Conservation (phyloP, 257 asterid species). For the Parsonsia alboflavescens region DNA sequence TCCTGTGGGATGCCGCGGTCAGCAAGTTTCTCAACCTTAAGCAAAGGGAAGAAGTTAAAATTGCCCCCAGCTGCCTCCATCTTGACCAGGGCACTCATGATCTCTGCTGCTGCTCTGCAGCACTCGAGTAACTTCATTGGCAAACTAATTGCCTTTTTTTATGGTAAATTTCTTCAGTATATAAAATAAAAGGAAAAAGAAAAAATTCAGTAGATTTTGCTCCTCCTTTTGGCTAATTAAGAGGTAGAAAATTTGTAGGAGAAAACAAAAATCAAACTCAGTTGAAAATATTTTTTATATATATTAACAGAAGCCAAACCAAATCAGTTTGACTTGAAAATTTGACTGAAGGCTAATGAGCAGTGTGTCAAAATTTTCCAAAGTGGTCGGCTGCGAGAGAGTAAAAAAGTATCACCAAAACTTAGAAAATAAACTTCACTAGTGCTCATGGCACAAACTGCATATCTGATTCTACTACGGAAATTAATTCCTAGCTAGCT, state of each 20-base stretch:
- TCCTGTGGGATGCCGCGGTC: neutral
- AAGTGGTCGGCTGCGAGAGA: neutral
- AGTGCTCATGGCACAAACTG: neutral
- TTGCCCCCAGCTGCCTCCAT: neutral
- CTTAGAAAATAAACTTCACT: neutral
- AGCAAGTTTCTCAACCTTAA: neutral
- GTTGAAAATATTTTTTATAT: neutral
- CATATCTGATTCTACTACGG: neutral
- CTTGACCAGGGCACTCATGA: no score
- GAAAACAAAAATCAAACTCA: neutral
- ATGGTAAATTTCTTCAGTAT: no score
- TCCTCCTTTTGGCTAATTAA: no score
- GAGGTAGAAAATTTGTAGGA: neutral
- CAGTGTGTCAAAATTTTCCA: neutral
- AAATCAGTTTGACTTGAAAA: slow-evolving; percentile 5
- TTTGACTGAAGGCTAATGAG: neutral
- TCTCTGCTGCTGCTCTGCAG: no score
- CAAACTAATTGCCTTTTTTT: no score
- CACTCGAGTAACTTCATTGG: no score
- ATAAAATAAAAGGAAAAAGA: neutral
- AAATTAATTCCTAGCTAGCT: neutral
- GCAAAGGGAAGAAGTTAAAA: neutral
- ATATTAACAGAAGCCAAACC: neutral
- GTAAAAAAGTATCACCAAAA: neutral
- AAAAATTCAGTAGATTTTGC: neutral